Evolutionary conservation across 2,329 filamentous ascomycete genomes (phyloP).

Genomic region (Geoglossum cookeanum): DNA sequence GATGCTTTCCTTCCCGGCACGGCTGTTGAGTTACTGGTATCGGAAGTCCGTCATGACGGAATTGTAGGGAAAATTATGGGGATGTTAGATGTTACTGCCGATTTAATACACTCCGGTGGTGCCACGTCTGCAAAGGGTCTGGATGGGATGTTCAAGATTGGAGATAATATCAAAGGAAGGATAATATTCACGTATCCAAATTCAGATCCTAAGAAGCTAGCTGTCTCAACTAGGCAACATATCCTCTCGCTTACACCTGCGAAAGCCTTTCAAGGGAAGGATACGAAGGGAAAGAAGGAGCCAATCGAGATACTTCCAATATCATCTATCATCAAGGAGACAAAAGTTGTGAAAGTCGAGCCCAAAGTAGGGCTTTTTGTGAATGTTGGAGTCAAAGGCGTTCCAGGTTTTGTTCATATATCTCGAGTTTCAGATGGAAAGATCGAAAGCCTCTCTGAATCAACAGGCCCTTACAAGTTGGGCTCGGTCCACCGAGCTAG

Average conservation of each 20-base stretch:
- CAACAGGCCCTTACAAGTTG: conserved; percentile 57
- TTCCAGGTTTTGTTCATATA: conserved; percentile 85
- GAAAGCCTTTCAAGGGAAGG: conserved; percentile 8
- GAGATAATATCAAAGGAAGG: conserved; percentile 67
- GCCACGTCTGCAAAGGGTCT: conserved; percentile 51
- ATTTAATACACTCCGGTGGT: conserved; percentile 71
- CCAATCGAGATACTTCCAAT: conserved; percentile 45
- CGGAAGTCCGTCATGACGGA: conserved; percentile 55
- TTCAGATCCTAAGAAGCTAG: conserved; percentile 62
- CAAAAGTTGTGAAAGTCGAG: conserved; percentile 64
- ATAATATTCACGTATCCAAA: conserved; percentile 75
- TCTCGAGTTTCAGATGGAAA: conserved; percentile 82
- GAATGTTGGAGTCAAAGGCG: conserved; percentile 44
- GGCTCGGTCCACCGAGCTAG: conserved; percentile 65
- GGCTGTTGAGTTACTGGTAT: conserved; percentile 67
- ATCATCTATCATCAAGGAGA: conserved; percentile 58
- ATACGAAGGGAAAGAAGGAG: conserved; percentile 23
- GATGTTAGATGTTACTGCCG: conserved; percentile 74
- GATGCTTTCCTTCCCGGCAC: conserved; percentile 83
- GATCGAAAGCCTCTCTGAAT: conserved; percentile 61
- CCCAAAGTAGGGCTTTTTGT: conserved; percentile 65
- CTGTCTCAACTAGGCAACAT: conserved; percentile 77
- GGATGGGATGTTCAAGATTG: conserved; percentile 60
- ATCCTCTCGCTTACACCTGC: conserved; percentile 41
- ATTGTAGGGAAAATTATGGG: conserved; percentile 82